phyloP scores from a whole-genome alignment of 768 basidiomycete species.

The Lactarius indigo region DNA sequence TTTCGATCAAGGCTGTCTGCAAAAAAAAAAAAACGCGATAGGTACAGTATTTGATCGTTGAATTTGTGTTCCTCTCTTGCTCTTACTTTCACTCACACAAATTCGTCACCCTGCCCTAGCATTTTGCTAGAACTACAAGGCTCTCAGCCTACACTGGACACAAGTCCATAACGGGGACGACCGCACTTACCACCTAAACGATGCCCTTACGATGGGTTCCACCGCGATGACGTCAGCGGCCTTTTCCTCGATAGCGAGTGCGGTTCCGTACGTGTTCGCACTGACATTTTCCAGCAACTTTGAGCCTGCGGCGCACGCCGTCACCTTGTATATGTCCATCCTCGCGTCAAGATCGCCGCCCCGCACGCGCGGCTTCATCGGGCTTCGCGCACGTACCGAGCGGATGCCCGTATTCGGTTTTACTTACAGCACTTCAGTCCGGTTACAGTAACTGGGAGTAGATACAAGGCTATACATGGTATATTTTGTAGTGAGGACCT shows the following conservation, averaged over 20 bases:
- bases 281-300: slow-evolving; percentile 46
- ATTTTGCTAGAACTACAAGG: no score
- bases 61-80: not conserved
- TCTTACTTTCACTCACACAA: no score
- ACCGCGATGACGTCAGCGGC: slow-evolving; percentile 54
- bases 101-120: no score
- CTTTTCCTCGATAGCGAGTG: slow-evolving; percentile 52
- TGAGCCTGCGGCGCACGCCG: slow-evolving; percentile 50
- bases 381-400: no score
- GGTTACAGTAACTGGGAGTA: no score
- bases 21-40: no score
- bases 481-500: no score
- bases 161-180: not conserved
- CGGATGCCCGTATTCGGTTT: no score
- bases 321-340: slow-evolving; percentile 56
- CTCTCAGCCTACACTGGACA: no score
- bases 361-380: slow-evolving; percentile 52
- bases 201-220: slow-evolving; percentile 36
- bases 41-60: no score
- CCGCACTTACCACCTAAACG: not conserved
- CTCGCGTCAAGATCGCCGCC: slow-evolving; percentile 58
- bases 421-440: no score
- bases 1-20: not conserved
- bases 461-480: no score
- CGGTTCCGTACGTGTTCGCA: slow-evolving; percentile 42